Base-by-base conservation (phyloP, 2,329 filamentous ascomycete genomes). In the Colletotrichum sidae region DNA sequence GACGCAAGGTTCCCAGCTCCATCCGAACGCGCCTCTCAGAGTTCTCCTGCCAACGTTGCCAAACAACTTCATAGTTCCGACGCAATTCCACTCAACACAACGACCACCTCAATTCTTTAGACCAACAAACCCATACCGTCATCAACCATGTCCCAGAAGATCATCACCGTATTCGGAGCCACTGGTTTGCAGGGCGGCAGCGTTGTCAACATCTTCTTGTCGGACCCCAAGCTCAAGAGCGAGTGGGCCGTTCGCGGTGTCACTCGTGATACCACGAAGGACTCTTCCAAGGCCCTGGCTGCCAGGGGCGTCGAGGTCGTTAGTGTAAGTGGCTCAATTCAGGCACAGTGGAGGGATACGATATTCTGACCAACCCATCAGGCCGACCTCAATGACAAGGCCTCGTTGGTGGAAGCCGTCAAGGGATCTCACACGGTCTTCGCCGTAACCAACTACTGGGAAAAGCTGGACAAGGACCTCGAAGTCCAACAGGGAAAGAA, bases 161-260 rank as follows among this genome's bases (percentile, higher is more conserved):
- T 85, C 70, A 79, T 88, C 71, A 83, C 83, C 49, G 79, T 90
- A 11, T 84, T 89, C 69, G 86, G 86, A 35, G 83, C 86, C 47
- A 89, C 86, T 15, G 86, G 87, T 63, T 82, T 84, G 64, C 88
- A 90, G 75, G 88, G 88, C 53, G 83, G 84, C 67, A 85, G 84
- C 8, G 79, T 89, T 50, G 82, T 86, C 55, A 33, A 76, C 79
- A 70, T 74, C 3, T 78, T 79, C 67, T 69, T 78, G 45, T 70
- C 70, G 42, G 75, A 79, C 51, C 60, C 82, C 0, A 75, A 80
- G 52, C 76, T 85, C 1, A 78, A 77, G n/a, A 75, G 79, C 49
- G 73, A 80, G 45, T 88, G 82, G 78, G 72, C 76, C 6, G 76
- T 90, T 44, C 84, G 87, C 37, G 88, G 79, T 51, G 78, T 90